A percentile compares a stretch with the other conserved stretches of the same genome.
phyloP scores from a whole-genome alignment of 306 rosid genomes.

The Hippophae rhamnoides region DNA sequence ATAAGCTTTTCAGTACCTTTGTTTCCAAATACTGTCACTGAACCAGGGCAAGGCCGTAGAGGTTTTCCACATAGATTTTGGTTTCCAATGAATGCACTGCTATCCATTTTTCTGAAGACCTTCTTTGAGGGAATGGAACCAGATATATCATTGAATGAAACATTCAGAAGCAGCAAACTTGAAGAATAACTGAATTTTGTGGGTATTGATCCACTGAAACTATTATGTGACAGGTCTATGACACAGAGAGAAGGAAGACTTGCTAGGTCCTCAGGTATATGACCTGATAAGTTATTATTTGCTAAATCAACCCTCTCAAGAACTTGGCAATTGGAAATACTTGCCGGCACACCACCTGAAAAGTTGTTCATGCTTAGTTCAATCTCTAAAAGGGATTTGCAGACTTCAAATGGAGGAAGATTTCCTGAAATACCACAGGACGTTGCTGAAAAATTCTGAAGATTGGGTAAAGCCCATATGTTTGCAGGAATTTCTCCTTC shows the following conservation, averaged over 20 bases:
- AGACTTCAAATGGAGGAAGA: conserved; percentile 53
- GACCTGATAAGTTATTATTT: conserved; percentile 60
- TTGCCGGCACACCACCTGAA: conserved; percentile 46
- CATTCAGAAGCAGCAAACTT: conserved; percentile 62
- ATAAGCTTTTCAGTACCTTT: conserved; percentile 43
- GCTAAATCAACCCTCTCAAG: conserved; percentile 46
- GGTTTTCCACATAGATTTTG: conserved; percentile 84
- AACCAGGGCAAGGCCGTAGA: conserved; percentile 48
- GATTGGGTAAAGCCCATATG: conserved; percentile 50
- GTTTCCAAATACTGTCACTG: conserved; percentile 44
- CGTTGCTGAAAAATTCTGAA: conserved; percentile 72
- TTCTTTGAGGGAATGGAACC: conserved; percentile 69
- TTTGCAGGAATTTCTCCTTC: conserved; percentile 53
- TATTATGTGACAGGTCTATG: conserved; percentile 63
- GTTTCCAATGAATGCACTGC: conserved; percentile 68
- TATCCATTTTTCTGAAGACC: conserved; percentile 40
- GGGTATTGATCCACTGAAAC: conserved; percentile 65
- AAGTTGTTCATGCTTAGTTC: conserved; percentile 51
- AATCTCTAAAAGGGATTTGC: conserved; percentile 48
- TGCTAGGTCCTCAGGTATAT: conserved; percentile 66
- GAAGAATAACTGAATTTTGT: conserved; percentile 48
- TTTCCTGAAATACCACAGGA: conserved; percentile 50
- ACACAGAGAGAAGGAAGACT: conserved; percentile 43
- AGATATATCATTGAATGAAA: conserved; percentile 74
- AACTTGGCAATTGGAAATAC: conserved; percentile 51